Base-by-base conservation (phyloP, 768 basidiomycete species). In the Lactarius trivialis region DNA sequence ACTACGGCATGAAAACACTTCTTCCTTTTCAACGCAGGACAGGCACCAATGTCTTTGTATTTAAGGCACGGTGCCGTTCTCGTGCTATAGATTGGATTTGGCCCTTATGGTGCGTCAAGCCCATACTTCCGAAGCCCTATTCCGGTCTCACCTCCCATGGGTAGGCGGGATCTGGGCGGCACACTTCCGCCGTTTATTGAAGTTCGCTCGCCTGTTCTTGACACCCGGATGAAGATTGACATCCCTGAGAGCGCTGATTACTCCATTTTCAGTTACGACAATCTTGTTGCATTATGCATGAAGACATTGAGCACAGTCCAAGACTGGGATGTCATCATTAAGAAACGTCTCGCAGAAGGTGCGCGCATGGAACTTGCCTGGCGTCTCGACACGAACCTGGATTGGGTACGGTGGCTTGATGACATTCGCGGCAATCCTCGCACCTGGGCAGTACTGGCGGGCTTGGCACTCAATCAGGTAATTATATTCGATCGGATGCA, bases 21-120 rank as follows among this genome's bases (percentile, higher is more conserved):
- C 74, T 77, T 49, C 78, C 81, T 60, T 79, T 88, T 60, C 78
- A 76, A 58, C 73, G 78, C 12, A 71, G 79, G 55, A 81, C 82
- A 63, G 92, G 93, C 5, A 91, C 86, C 0, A 88, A 93, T 65
- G 82, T 96, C 30, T 96, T 94, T 71, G 79, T 96, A 32, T 90
- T 95, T 73, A 95, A 96, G 69, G 68, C 78, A 19, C 91, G 88
- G 71, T 85, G 84, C 65, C 82, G 90, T 32, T 85, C 88, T 6
- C 78, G 92, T 56, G 87, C 90, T 1, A 79, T 83, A 41, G 93
- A 97, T 72, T 98, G 95, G 95, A 78, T 85, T 50, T 97, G 93
- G 94, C 80, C 83, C 56, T 75, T 97, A 51, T 93, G 91, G 93
- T 86, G 67, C 24, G 61, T 64, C 28, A 39, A 33, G 28, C 48